Conservation (phyloP, 2,329 filamentous ascomycete genomes). For the Aspergillus floridensis region DNA sequence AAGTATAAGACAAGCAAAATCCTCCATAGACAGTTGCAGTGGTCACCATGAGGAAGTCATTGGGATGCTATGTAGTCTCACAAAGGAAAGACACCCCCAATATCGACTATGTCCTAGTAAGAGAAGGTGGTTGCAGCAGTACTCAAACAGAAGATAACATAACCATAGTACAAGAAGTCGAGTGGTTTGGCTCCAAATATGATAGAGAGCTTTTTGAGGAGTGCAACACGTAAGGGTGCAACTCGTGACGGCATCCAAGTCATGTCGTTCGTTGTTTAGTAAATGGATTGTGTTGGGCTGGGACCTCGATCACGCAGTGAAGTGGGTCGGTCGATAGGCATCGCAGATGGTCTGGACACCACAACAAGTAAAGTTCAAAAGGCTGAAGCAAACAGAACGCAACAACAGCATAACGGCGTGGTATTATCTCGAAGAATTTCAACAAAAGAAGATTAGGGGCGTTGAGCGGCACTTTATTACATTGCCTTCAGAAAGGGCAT, state of each 20-base stretch:
- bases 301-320: conserved; percentile 2
- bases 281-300: background rate
- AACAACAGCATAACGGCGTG: conserved; percentile 17
- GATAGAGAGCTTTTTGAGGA: background rate
- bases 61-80: too few species aligned
- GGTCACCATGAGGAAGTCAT: too few species aligned
- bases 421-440: conserved; percentile 30
- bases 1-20: background rate
- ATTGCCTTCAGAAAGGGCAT: conserved; percentile 6
- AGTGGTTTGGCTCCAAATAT: background rate
- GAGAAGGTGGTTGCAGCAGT: background rate
- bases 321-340: background rate
- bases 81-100: too few species aligned
- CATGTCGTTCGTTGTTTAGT: conserved; percentile 5
- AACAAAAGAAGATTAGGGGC: conserved; percentile 26
- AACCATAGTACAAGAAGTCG: conserved; percentile 25
- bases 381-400: conserved; percentile 22
- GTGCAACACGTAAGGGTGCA: background rate
- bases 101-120: background rate
- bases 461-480: conserved; percentile 5
- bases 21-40: background rate
- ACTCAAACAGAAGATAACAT: conserved; percentile 16
- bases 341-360: background rate
- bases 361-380: background rate
- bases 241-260: background rate